Conservation (phyloP, 345 rosid species). For the Combretum micranthum region DNA sequence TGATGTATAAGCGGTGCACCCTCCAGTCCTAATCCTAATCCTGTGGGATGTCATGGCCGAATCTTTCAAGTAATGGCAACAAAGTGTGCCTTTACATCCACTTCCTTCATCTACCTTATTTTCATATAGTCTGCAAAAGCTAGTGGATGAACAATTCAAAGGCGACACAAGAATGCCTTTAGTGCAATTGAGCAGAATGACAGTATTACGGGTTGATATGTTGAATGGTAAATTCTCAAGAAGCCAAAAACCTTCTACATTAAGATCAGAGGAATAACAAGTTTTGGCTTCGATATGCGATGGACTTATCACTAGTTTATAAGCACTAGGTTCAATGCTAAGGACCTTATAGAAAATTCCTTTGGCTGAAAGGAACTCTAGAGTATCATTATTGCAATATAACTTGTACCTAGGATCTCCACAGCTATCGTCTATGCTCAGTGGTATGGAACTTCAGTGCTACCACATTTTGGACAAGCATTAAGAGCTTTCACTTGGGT, state of each 20-base stretch:
- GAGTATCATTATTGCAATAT: conserved; percentile 19
- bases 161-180: conserved; percentile 22
- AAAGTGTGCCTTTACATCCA: conserved; percentile 22
- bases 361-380: conserved; percentile 28
- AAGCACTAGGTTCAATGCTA: conserved; percentile 19
- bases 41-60: conserved; percentile 30
- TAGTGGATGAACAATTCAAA: conserved; percentile 26
- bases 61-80: conserved; percentile 30
- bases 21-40: conserved; percentile 25
- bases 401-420: conserved; percentile 42
- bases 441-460: too few species aligned
- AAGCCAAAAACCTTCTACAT: conserved; percentile 24
- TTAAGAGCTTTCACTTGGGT: too few species aligned
- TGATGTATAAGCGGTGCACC: conserved; percentile 40
- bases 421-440: conserved; percentile 35
- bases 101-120: conserved; percentile 2
- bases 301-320: conserved; percentile 32
- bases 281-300: conserved; percentile 17
- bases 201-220: conserved; percentile 36
- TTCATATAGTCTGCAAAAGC: conserved; percentile 35
- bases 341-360: conserved; percentile 35
- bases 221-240: conserved; percentile 33
- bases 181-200: conserved; percentile 38
- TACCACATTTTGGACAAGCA: too few species aligned
- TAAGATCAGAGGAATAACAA: conserved; percentile 28